Evolutionary conservation across 192 early-diverging fungal genomes (phyloP).

Genomic region (Oehlia diaphana): DNA sequence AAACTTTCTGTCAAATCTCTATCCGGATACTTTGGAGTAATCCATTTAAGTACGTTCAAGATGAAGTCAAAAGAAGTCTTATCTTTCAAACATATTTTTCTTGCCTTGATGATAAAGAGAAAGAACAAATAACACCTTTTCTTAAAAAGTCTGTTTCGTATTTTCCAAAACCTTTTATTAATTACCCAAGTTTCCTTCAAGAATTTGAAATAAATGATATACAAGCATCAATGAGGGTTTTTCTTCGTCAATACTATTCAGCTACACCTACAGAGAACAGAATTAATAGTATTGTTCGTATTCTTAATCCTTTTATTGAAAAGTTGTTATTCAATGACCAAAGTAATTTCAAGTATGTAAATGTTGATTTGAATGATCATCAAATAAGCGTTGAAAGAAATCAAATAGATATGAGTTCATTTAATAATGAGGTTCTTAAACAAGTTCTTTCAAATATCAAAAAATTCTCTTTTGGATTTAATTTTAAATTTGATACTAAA

Average conservation of each 20-base stretch:
- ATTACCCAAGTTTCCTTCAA: neutral
- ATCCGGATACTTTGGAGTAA: neutral
- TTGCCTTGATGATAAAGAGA: neutral
- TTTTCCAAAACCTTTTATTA: neutral
- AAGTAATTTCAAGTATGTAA: neutral
- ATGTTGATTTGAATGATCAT: neutral
- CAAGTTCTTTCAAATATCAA: neutral
- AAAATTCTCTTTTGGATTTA: neutral
- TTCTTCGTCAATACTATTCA: neutral
- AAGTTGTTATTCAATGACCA: neutral
- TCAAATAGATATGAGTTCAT: neutral
- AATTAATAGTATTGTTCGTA: neutral
- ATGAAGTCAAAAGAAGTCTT: neutral
- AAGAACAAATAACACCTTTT: neutral
- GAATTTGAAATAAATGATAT: neutral
- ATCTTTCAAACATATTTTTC: neutral
- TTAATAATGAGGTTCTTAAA: neutral
- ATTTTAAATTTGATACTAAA: neutral
- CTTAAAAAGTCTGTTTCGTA: neutral
- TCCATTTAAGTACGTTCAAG: neutral
- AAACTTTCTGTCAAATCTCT: neutral
- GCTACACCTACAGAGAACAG: neutral
- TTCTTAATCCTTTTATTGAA: neutral
- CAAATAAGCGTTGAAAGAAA: neutral
- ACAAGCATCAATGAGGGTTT: neutral